Conservation (phyloP, 139 green algal genomes). For the Picochlorum sp. region DNA sequence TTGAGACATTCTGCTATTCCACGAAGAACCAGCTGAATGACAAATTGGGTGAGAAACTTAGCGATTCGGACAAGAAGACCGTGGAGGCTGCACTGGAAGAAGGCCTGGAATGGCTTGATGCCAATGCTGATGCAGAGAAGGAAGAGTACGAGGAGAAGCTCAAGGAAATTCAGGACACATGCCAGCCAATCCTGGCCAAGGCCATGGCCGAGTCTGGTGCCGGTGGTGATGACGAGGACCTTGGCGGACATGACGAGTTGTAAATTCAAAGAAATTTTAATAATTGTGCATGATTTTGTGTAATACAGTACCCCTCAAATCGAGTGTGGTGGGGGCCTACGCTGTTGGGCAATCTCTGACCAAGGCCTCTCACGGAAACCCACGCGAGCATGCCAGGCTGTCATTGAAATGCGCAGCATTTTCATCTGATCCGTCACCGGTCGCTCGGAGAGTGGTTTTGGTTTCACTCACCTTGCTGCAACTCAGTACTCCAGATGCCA, state of each 20-base stretch:
- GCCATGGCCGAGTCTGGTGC: conserved; percentile 54
- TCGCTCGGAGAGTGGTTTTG: too few species aligned
- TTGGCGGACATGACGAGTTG: conserved; percentile 79
- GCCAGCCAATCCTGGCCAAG: conserved; percentile 79
- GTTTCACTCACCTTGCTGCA: too few species aligned
- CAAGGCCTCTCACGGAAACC: too few species aligned
- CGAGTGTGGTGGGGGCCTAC: background rate
- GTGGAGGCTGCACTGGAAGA: conserved; percentile 80
- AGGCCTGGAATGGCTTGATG: conserved; percentile 70
- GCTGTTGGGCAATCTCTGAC: too few species aligned
- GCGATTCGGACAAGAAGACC: conserved; percentile 78
- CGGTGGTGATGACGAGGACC: conserved; percentile 61
- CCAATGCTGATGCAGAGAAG: conserved; percentile 47
- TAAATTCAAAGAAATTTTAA: conserved; percentile 33
- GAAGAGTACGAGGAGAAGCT: conserved; percentile 95
- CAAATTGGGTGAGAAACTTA: conserved; percentile 79
- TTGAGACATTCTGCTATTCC: conserved; percentile 76
- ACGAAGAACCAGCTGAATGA: conserved; percentile 61
- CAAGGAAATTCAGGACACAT: conserved; percentile 91
- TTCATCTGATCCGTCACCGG: too few species aligned
- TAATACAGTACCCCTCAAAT: background rate
- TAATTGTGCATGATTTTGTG: background rate
- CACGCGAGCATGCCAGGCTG: too few species aligned
- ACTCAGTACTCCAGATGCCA: too few species aligned
- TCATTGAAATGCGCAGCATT: too few species aligned